Evolutionary conservation across 2,329 filamentous ascomycete genomes (phyloP).

Genomic region (Talaromyces sp.): DNA sequence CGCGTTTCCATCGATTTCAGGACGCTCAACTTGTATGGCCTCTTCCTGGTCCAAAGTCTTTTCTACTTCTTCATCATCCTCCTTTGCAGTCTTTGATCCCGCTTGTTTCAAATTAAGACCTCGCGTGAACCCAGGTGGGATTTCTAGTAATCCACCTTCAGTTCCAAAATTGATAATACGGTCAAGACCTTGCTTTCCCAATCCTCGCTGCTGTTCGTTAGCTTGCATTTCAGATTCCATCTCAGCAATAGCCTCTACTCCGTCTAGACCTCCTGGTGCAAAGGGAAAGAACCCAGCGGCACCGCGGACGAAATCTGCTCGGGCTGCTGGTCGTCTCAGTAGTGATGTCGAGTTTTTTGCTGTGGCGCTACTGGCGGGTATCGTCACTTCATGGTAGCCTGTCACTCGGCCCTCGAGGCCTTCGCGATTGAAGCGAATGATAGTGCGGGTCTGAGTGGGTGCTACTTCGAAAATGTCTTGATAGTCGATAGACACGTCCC

Average conservation of each 20-base stretch:
- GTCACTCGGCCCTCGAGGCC: conserved; percentile 90
- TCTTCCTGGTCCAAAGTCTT: conserved; percentile 54
- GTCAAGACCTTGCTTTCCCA: conserved; percentile 59
- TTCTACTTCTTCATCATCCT: conserved; percentile 68
- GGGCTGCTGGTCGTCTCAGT: conserved; percentile 76
- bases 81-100: conserved; percentile 55
- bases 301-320: conserved; percentile 87
- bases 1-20: conserved; percentile 37
- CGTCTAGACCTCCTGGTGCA: conserved; percentile 82
- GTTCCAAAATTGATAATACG: conserved; percentile 78
- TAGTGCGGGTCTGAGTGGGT: conserved; percentile 88
- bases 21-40: conserved; percentile 47
- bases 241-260: conserved; percentile 78
- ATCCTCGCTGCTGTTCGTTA: conserved; percentile 43
- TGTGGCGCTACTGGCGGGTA: conserved; percentile 82
- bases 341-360: conserved; percentile 95
- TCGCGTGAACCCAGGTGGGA: conserved; percentile 76
- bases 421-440: conserved; percentile 86
- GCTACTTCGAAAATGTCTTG: conserved; percentile 82
- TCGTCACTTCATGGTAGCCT: conserved; percentile 89
- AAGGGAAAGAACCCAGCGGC: conserved; percentile 94
- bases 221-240: conserved; percentile 70
- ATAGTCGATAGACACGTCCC: conserved; percentile 78
- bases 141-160: conserved; percentile 73
- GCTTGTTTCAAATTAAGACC: conserved; percentile 69